Conservation (phyloP, 2,329 filamentous ascomycete genomes). For the Huntiella abstrusa region DNA sequence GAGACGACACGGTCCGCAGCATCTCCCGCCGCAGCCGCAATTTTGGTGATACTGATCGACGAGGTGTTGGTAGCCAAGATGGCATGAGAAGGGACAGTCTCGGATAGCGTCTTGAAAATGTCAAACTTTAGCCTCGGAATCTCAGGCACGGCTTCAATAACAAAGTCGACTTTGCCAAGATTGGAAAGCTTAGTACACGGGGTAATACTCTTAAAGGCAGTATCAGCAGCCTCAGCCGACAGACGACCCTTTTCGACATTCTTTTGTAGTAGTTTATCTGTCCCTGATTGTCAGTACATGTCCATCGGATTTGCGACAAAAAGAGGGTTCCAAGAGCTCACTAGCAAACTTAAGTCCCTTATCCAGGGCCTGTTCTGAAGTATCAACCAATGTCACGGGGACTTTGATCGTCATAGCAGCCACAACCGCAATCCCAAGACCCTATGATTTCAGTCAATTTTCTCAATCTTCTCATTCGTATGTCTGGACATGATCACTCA, state of each 20-base stretch:
- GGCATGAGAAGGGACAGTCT: constrained; percentile 65
- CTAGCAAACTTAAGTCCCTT: constrained; percentile 82
- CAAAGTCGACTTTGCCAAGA: constrained; percentile 74
- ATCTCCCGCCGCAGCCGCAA: constrained; percentile 73
- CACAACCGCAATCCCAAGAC: constrained; percentile 86
- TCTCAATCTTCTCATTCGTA: neutral
- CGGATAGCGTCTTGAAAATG: constrained; percentile 69
- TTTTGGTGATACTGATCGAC: constrained; percentile 94
- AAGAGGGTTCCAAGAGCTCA: constrained; percentile 20
- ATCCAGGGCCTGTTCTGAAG: constrained; percentile 63
- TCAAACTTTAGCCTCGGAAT: constrained; percentile 71
- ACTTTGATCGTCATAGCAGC: constrained; percentile 70
- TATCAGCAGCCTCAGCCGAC: constrained; percentile 61
- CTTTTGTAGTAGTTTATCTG: constrained; percentile 83
- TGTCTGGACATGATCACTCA: constrained; percentile 22
- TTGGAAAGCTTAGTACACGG: constrained; percentile 57
- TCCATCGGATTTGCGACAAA: neutral
- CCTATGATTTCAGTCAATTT: constrained; percentile 31
- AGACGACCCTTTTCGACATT: constrained; percentile 78
- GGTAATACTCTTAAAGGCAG: constrained; percentile 48
- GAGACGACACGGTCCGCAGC: constrained; percentile 77
- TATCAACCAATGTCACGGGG: constrained; percentile 73
- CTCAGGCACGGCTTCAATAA: constrained; percentile 94
- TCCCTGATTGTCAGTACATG: neutral
- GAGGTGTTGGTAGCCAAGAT: constrained; percentile 95